phyloP scores from a whole-genome alignment of 768 basidiomycete species.

The Leccinum truebloodii region DNA sequence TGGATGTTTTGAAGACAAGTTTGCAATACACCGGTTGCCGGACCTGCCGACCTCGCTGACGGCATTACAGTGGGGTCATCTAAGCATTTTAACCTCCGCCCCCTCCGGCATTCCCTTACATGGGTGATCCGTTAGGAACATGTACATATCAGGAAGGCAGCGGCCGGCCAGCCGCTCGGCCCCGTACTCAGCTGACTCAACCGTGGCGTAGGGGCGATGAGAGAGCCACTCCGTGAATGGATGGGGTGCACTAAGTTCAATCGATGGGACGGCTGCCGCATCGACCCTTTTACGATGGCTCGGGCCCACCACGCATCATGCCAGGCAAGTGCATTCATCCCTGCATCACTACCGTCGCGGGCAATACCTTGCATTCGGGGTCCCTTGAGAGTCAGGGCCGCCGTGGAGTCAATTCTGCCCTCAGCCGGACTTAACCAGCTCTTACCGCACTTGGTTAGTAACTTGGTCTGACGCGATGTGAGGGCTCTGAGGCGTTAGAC shows the following conservation, averaged over 20 bases:
- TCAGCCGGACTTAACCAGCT: neutral
- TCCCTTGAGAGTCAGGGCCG: constrained; percentile 4
- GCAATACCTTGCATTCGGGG: neutral
- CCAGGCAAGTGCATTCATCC: neutral
- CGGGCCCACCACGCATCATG: too few relatives aligned
- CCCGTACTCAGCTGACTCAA: neutral
- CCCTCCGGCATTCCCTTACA: neutral
- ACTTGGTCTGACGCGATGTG: neutral
- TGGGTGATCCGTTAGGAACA: neutral
- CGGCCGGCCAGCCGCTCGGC: neutral
- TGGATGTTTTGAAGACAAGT: constrained; percentile 8
- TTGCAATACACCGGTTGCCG: constrained; percentile 2
- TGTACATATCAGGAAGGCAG: neutral
- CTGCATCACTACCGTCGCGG: neutral
- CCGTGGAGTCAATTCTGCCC: neutral
- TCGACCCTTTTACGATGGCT: neutral
- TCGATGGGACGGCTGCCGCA: neutral
- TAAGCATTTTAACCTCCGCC: constrained; percentile 4
- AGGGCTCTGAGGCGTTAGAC: neutral
- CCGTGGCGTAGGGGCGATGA: neutral
- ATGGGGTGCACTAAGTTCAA: neutral
- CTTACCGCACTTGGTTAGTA: neutral
- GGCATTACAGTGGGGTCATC: constrained; percentile 8
- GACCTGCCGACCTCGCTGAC: constrained; percentile 23
- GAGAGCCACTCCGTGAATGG: too few relatives aligned